Base-by-base conservation (phyloP, 257 asterid genomes). In the Solanum clarkiae region DNA sequence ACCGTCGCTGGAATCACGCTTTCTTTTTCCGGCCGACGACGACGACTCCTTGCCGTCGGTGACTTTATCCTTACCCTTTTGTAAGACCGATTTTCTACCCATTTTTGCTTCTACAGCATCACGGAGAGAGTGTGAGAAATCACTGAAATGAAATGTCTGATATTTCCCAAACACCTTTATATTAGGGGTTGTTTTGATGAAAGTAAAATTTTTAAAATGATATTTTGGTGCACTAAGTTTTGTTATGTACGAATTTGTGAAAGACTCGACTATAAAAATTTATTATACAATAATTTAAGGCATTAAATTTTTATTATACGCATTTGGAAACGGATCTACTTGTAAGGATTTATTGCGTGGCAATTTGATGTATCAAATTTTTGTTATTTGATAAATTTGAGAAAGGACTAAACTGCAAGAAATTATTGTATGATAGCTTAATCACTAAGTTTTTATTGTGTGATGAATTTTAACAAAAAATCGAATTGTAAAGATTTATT, bases 21-120 rank as follows among this genome's bases (percentile, higher is more conserved):
- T 96, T 79, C 98, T 87, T 90, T 93, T 94, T 51, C 93, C 98
- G 82, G 92, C 44, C 44, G 62, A 51, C 87, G 91, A 51, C 87
- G 91, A 49, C 86, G 90, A 36, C 51, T 70, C 87, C 12, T 85
- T 66, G 59, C 88, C 87, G 84, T 87, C 95, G 16, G 82, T 42
- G 68, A 92, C 95, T 87, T 97, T 97, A 88, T 95, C 99, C 89
- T 95, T 95, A 5, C 98, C 99, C 86, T 95, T 97, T 56, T 63
- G 90, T 5, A 95, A 88, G 17, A 91, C 94, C 97, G 94, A 93
- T 88, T 84, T 72, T 6, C 44, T 7, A 29, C 42, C 24, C 66
- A 17, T 79, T 49, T 51, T 53, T 5, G 22, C 3, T 32, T 71
- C 70, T 57, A 59, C 40, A 86, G 60, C 68, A 51, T 53, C 62